Evolutionary conservation across 176 grass and related monocot genomes (phyloP).

Genomic region (Triticum dicoccoides): DNA sequence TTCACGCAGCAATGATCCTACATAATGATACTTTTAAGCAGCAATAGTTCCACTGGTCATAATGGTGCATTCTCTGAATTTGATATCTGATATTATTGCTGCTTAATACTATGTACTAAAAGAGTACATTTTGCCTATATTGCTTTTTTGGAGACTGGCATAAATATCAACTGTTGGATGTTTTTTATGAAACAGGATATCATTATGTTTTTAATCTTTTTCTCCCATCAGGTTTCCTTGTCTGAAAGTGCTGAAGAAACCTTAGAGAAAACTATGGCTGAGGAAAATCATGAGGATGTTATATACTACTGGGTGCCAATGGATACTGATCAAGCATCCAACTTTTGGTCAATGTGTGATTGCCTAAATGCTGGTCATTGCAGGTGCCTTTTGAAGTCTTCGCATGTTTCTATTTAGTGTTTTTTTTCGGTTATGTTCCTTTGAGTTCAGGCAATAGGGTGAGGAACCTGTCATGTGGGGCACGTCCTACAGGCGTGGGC

Average conservation of each 20-base stretch:
- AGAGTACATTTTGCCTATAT: background rate
- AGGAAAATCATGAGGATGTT: conserved; percentile 67
- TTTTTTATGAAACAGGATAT: conserved; percentile 12
- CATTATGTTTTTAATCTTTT: conserved; percentile 14
- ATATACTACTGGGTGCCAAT: conserved; percentile 81
- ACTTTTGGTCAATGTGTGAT: conserved; percentile 91
- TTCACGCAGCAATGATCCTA: background rate
- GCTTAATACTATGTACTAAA: background rate
- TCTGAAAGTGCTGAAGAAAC: conserved; percentile 74
- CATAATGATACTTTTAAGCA: background rate
- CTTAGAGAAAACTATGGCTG: conserved; percentile 54
- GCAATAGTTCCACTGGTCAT: background rate
- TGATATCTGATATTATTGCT: background rate
- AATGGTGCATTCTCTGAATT: background rate
- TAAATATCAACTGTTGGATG: background rate
- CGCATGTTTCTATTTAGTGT: conserved; percentile 8
- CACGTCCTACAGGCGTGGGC: too few relatives aligned
- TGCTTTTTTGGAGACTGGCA: background rate
- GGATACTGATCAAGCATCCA: conserved; percentile 42
- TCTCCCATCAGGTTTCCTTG: conserved; percentile 67
- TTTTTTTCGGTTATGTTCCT: background rate
- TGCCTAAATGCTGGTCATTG: conserved; percentile 77
- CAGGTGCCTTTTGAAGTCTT: conserved; percentile 55
- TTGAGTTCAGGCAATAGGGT: conserved; percentile 4
- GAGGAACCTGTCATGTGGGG: background rate